Percentiles rank a stretch among this genome's conserved stretches.
phyloP scores from a whole-genome alignment of 2,329 filamentous ascomycete species.

The Trichothecium sympodiale region DNA sequence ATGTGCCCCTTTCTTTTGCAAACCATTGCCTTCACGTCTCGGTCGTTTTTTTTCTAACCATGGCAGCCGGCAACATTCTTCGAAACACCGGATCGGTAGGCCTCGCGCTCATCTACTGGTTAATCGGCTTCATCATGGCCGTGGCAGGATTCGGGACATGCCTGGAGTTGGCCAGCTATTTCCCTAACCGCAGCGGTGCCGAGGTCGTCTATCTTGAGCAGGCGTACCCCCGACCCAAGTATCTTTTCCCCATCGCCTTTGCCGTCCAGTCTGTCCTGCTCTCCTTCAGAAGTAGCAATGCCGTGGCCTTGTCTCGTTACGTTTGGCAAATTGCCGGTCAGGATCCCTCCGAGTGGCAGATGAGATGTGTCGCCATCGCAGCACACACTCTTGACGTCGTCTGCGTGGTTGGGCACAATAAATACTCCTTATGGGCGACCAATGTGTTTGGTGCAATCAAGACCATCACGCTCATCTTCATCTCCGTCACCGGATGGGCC shows the following conservation, averaged over 20 bases:
- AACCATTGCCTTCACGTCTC: too few species aligned
- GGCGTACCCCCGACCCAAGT: slow-evolving; percentile 51
- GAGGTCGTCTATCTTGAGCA: slow-evolving; percentile 62
- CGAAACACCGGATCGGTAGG: slow-evolving; percentile 50
- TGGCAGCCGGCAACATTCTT: slow-evolving; percentile 45
- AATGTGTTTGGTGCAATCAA: slow-evolving; percentile 50
- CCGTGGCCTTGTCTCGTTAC: slow-evolving; percentile 53
- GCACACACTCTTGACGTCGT: slow-evolving; percentile 49
- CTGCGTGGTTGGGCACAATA: slow-evolving; percentile 42
- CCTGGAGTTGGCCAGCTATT: slow-evolving; percentile 53
- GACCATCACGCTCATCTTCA: slow-evolving; percentile 50
- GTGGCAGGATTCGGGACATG: slow-evolving; percentile 45
- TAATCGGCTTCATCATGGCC: slow-evolving; percentile 49
- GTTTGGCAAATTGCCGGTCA: slow-evolving; percentile 44
- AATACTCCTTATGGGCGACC: slow-evolving; percentile 41
- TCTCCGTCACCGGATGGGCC: slow-evolving; percentile 49
- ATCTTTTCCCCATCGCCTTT: slow-evolving; percentile 53
- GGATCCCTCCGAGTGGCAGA: slow-evolving; percentile 46
- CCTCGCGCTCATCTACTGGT: slow-evolving; percentile 52
- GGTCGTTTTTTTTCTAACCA: not conserved
- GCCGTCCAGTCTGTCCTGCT: slow-evolving; percentile 52
- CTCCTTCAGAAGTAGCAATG: slow-evolving; percentile 56
- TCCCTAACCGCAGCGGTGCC: slow-evolving; percentile 53
- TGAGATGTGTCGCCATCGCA: slow-evolving; percentile 55
- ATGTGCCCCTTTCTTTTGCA: slow-evolving; percentile 15